Evolutionary conservation across 192 early-diverging fungal genomes (phyloP), one percentile per base, ranked within the genome.

Genomic region (Obelidium mucronatum): DNA sequence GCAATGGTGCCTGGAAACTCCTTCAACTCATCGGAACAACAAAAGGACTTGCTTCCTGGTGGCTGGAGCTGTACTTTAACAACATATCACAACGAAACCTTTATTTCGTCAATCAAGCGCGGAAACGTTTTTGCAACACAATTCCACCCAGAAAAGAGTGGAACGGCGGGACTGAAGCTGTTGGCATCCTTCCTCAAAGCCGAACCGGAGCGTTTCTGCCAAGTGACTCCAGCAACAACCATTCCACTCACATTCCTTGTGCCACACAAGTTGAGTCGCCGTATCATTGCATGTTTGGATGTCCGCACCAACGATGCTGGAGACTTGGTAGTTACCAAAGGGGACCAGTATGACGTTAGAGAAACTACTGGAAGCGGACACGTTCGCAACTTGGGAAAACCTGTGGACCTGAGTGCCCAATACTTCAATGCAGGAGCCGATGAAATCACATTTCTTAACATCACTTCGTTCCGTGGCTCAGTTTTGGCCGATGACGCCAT

Each of bases 101-200:
- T 98, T 82, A 88, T 98, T 33, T 92, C 93, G 55, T 83, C 92
- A 17, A 87, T 97, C 19, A 90, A 92, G 82, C 85, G 85, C 56
- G 90, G 90, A 54, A 97, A 95, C 78, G 86, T 98, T 36, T 96
- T 98, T 89, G 93, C 94, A 35, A 98, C 97, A 3, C 98, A 99
- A 83, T 99, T 99, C 84, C 98, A 99, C 77, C 98, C 98, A 5
- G 98, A 99, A 81, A 99, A 99, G 85, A 93, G 91, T 56, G 98
- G 98, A 2, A 87, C 83, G 34, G 93, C 97, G 1, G 98, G 98
- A 19, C 78, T 98, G 34, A 88, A 86, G 39, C 81, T 96, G 30
- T 83, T 99, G 17, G 83, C 87, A 59, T 87, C 94, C 1, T 98
- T 98, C 79, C 88, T 98, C 67, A 73, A 83, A 39, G 81, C 83